phyloP scores from a whole-genome alignment of 495 filamentous ascomycete species.

The Penicillium goetzii region DNA sequence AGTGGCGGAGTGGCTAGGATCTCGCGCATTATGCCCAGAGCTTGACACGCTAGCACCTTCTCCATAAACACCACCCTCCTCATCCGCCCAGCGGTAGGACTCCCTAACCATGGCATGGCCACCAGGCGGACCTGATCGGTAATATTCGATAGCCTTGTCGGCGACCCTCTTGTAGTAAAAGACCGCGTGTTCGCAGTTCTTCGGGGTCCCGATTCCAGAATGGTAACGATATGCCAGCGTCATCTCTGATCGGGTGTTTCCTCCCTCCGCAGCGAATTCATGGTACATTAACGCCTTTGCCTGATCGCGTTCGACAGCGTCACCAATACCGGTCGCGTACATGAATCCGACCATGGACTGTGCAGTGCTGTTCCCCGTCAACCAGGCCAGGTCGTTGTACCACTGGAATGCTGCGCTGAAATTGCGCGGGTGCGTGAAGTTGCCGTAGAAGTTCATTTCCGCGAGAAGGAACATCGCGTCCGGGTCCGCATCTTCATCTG shows the following conservation, averaged over 20 bases:
- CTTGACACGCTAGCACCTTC: constrained; percentile 92
- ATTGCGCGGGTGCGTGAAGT: constrained; percentile 84
- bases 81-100: constrained; percentile 79
- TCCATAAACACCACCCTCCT: constrained; percentile 90
- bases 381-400: constrained; percentile 76
- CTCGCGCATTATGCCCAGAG: constrained; percentile 81
- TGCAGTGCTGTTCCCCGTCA: constrained; percentile 85
- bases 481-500: constrained; percentile 67
- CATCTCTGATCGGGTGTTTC: constrained; percentile 90
- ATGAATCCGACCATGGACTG: constrained; percentile 96
- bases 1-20: constrained; percentile 69
- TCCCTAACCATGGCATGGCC: constrained; percentile 76
- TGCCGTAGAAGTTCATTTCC: constrained; percentile 96
- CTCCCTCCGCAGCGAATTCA: constrained; percentile 86
- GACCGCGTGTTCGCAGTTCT: constrained; percentile 82
- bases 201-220: constrained; percentile 79
- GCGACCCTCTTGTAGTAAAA: constrained; percentile 92
- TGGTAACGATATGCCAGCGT: constrained; percentile 86
- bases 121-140: constrained; percentile 86
- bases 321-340: constrained; percentile 91
- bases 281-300: constrained; percentile 92
- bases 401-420: constrained; percentile 79
- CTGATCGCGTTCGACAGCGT: constrained; percentile 82
- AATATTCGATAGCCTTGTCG: constrained; percentile 88
- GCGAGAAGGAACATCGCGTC: constrained; percentile 91